phyloP scores from a whole-genome alignment of 139 green algal species.

The Tetradesmus lagerheimii region DNA sequence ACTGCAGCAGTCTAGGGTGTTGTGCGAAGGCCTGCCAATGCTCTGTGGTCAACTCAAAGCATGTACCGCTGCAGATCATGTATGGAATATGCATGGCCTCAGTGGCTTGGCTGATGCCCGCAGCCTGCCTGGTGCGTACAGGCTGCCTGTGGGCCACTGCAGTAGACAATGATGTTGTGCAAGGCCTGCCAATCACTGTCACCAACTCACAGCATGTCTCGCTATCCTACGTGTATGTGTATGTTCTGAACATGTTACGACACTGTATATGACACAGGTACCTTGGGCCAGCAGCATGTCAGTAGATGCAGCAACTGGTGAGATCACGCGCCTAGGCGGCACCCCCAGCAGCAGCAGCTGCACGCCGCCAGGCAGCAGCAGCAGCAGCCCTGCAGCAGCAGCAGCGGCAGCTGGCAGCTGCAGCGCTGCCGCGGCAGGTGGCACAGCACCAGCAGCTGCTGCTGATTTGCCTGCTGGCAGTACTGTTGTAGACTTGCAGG shows the following conservation, averaged over 20 bases:
- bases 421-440: background rate
- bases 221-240: too few relatives aligned
- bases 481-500: slow-evolving; percentile 6
- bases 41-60: background rate
- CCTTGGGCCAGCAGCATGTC: background rate
- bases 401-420: background rate
- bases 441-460: slow-evolving; percentile 16
- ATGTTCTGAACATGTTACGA: too few relatives aligned
- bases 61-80: too few relatives aligned
- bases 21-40: background rate
- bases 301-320: background rate
- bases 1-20: background rate
- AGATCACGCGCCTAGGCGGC: background rate
- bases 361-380: background rate
- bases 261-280: background rate
- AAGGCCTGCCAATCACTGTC: background rate
- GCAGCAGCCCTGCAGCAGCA: background rate
- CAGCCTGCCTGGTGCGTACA: background rate
- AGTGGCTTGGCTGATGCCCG: background rate
- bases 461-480: background rate
- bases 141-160: background rate
- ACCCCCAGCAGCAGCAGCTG: background rate
- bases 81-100: background rate
- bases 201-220: background rate
- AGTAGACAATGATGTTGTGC: background rate